Percentiles rank a stretch among this genome's conserved stretches.
Evolutionary conservation across 2,329 filamentous ascomycete species (phyloP).

Genomic region (Colletotrichum sp.): DNA sequence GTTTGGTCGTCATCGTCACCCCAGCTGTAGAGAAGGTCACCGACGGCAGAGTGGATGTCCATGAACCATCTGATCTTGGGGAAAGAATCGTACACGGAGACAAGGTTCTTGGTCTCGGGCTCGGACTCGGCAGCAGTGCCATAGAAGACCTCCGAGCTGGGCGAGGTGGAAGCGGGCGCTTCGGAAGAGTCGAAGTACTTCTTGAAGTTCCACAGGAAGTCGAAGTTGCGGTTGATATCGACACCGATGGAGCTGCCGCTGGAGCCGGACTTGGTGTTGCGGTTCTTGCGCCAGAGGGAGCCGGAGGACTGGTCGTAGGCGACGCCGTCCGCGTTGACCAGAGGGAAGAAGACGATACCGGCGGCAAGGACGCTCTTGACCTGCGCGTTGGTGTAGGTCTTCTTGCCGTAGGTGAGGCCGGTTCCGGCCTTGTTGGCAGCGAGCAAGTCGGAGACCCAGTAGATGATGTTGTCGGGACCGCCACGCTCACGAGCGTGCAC

Average conservation of each 20-base stretch:
- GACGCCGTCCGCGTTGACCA: conserved; percentile 61
- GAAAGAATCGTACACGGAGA: conserved; percentile 52
- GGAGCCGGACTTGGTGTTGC: conserved; percentile 37
- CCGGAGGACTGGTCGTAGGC: conserved; percentile 55
- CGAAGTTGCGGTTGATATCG: conserved; percentile 63
- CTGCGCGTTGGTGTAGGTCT: conserved; percentile 55
- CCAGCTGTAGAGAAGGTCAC: conserved; percentile 55
- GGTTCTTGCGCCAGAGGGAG: conserved; percentile 62
- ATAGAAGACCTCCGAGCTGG: conserved; percentile 46
- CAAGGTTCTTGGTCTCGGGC: conserved; percentile 53
- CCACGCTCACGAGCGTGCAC: conserved; percentile 65
- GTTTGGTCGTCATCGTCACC: conserved; percentile 53
- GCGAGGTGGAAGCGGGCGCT: conserved; percentile 35
- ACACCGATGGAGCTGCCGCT: conserved; percentile 41
- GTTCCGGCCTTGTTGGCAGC: conserved; percentile 53
- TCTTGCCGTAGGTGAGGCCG: conserved; percentile 57
- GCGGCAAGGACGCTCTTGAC: conserved; percentile 55
- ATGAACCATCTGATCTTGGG: conserved; percentile 54
- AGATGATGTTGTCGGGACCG: conserved; percentile 59
- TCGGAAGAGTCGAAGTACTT: conserved; percentile 46
- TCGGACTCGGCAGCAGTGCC: conserved; percentile 53
- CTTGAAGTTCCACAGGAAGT: conserved; percentile 61
- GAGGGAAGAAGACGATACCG: conserved; percentile 58
- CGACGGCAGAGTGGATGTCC: conserved; percentile 54
- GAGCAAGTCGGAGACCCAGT: conserved; percentile 63